Evolutionary conservation across 768 basidiomycete species (phyloP), one percentile per base, ranked within the genome.

Genomic region (Leccinum ochraceum): DNA sequence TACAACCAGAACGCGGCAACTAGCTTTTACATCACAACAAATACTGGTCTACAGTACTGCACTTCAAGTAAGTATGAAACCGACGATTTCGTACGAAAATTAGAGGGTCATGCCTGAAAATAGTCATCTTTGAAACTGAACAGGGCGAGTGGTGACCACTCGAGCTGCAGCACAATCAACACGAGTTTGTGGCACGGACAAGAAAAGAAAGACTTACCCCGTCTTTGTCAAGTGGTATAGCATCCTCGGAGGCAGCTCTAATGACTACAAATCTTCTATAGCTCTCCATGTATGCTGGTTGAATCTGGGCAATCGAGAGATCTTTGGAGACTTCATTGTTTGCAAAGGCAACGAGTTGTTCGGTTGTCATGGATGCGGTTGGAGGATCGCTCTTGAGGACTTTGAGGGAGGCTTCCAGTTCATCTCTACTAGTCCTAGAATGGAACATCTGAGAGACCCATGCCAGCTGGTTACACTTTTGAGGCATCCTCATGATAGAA

Each of bases 181-280:
- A 30, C 4, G 42, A 13, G 46, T 39, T 28, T 20, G 55, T 1
- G 36, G 36, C 7, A 60, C 32, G 53, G 54, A 13, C 37, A 44
- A 48, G 22, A 2, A 51, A 34, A 1, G 1, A 59, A 53, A 52
- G 26, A 26, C 86, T 57, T 68, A 89, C 88, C 60, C 82, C 86
- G 60, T 77, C 69, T 51, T 68, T 71, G 49, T 78, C 69, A 57
- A 57, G 62, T 55, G 65, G 57, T 44, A 67, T 60, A 32, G 61
- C 59, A 11, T 58, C 61, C 63, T 81, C 76, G 36, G 68, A 71
- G 49, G 73, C 67, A 53, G 76, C 75, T 65, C 69, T 79, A 39
- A 92, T 74, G 1, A 89, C 78, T 11, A 89, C 83, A 71, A 83
- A 92, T 28, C 90, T 83, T 28, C 90, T 82, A 67, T 86, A 86